phyloP scores from a whole-genome alignment of 1,139 yeast genomes.

The Kurtzmaniella quercitrusa region DNA sequence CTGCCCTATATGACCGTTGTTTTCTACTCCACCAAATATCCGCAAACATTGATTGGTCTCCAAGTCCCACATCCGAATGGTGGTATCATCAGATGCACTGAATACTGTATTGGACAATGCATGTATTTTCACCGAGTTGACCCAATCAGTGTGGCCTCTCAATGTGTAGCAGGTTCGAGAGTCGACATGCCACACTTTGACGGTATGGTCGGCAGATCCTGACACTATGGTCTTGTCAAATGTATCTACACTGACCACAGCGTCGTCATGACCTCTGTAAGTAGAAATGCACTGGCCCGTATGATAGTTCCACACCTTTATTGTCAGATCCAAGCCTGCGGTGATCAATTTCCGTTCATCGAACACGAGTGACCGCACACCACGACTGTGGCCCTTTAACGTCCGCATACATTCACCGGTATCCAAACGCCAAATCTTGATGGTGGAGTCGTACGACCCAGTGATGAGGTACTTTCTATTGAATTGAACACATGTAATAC shows the following conservation, averaged over 20 bases:
- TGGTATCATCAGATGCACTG: conserved; percentile 87
- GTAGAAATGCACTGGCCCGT: conserved; percentile 94
- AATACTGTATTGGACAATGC: conserved; percentile 72
- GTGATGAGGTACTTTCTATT: conserved; percentile 73
- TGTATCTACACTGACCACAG: conserved; percentile 78
- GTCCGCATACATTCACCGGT: conserved; percentile 77
- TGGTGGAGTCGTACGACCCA: conserved; percentile 86
- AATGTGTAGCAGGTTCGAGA: conserved; percentile 87
- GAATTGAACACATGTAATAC: conserved; percentile 82
- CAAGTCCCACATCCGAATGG: conserved; percentile 93
- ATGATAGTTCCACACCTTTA: conserved; percentile 92
- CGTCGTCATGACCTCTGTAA: conserved; percentile 86
- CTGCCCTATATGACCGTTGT: conserved; percentile 76
- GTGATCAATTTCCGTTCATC: conserved; percentile 87
- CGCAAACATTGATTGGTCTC: conserved; percentile 72
- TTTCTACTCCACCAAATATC: conserved; percentile 70
- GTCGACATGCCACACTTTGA: conserved; percentile 95
- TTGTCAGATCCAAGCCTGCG: conserved; percentile 87
- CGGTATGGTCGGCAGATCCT: conserved; percentile 88
- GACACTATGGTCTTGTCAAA: conserved; percentile 80
- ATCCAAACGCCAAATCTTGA: conserved; percentile 84
- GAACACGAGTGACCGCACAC: conserved; percentile 77
- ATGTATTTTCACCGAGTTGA: conserved; percentile 84
- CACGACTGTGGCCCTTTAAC: conserved; percentile 77
- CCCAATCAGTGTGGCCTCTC: conserved; percentile 92